These are phyloP conservation scores for Moesziomyces aphidis DNA, from an alignment of 1,284 basidiomycete species.

Conservation along the genomic window DNA sequence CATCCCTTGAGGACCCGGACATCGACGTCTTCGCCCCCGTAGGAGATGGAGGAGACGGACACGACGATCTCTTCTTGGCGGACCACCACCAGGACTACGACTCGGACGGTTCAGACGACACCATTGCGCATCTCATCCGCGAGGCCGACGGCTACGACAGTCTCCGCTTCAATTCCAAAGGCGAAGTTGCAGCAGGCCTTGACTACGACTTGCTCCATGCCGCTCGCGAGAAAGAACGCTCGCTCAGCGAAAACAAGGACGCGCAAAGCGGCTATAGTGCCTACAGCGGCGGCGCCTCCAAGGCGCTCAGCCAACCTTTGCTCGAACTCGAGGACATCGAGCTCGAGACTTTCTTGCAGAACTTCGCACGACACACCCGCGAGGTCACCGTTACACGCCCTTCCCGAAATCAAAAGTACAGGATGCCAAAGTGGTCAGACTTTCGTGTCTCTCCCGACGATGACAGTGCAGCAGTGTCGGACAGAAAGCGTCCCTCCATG, in stretches of 20 bases:
- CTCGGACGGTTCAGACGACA: slow-evolving; percentile 45
- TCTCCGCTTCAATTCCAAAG: slow-evolving; percentile 23
- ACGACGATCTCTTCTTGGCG: slow-evolving; percentile 7
- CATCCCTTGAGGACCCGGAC: neutral
- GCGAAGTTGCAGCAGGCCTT: slow-evolving; percentile 26
- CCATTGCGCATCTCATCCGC: slow-evolving; percentile 33
- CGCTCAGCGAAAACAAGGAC: slow-evolving; percentile 19
- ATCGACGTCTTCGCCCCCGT: slow-evolving; percentile 4
- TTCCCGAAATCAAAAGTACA: slow-evolving; percentile 31
- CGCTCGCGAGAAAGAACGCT: slow-evolving; percentile 19
- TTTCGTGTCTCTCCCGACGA: slow-evolving; percentile 60
- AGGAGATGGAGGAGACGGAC: neutral
- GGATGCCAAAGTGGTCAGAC: slow-evolving; percentile 66
- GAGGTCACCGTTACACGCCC: slow-evolving; percentile 59
- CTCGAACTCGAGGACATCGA: slow-evolving; percentile 66
- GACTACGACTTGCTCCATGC: slow-evolving; percentile 33
- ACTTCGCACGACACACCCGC: slow-evolving; percentile 63
- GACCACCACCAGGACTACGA: slow-evolving; percentile 20
- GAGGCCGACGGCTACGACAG: slow-evolving; percentile 44
- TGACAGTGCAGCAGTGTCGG: slow-evolving; percentile 1
- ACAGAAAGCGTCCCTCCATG: slow-evolving; percentile 43
- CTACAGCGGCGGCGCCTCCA: slow-evolving; percentile 54
- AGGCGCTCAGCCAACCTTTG: slow-evolving; percentile 55
- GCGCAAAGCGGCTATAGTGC: slow-evolving; percentile 24
- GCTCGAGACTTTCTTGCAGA: slow-evolving; percentile 63